Evolutionary conservation across 495 filamentous ascomycete genomes (phyloP).

Genomic region (Xylaria venustula): DNA sequence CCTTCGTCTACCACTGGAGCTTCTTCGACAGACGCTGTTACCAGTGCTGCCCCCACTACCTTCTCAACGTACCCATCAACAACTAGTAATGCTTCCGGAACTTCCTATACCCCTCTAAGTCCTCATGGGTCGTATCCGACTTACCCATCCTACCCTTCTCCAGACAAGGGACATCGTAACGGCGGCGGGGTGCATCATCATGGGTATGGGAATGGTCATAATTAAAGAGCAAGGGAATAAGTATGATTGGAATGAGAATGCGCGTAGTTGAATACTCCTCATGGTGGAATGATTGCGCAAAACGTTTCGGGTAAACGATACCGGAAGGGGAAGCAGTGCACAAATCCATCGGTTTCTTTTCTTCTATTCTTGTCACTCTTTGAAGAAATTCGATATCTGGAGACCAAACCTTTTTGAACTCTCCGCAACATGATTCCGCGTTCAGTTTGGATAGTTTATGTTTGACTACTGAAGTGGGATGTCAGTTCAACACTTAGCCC

Average conservation of each 20-base stretch:
- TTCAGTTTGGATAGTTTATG: neutral
- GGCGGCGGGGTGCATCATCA: neutral
- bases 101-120: neutral
- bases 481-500: neutral
- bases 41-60: neutral
- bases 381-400: neutral
- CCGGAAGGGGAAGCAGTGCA: neutral
- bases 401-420: neutral
- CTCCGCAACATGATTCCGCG: neutral
- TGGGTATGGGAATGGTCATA: neutral
- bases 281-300: neutral
- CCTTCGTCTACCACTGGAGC: neutral
- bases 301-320: neutral
- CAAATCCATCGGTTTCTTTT: neutral
- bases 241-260: neutral
- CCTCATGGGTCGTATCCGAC: neutral
- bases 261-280: neutral
- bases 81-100: neutral
- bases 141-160: neutral
- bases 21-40: neutral
- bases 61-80: slow-evolving; percentile 2
- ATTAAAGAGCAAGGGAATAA: neutral
- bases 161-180: neutral
- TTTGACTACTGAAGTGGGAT: neutral
- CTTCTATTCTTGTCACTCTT: slow-evolving; percentile 11